Percentiles rank a stretch among this genome's conserved stretches.
Evolutionary conservation across 1,284 basidiomycete species (phyloP).

Genomic region (Athelia sp.): DNA sequence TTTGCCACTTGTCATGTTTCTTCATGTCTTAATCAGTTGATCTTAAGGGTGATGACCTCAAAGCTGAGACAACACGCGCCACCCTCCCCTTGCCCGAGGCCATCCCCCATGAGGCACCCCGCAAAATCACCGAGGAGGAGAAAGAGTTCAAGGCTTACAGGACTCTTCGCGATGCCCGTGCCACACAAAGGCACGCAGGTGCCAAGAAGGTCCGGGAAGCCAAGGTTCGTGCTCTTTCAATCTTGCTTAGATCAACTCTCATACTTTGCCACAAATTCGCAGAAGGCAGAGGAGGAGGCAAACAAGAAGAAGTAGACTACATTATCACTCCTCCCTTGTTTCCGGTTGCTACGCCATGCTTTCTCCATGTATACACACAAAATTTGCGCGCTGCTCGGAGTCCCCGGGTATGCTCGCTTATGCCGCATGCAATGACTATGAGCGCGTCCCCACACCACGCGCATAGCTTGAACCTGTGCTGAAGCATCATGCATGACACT

Average conservation of each 20-base stretch:
- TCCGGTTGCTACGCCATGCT: slow-evolving; percentile 18
- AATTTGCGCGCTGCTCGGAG: slow-evolving; percentile 24
- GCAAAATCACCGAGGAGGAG: slow-evolving; percentile 92
- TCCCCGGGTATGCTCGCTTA: slow-evolving; percentile 27
- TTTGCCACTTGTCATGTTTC: neutral
- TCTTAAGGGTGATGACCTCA: slow-evolving; percentile 80
- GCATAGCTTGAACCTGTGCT: too few species aligned
- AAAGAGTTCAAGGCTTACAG: slow-evolving; percentile 86
- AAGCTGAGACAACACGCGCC: slow-evolving; percentile 72
- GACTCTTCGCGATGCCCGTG: slow-evolving; percentile 85
- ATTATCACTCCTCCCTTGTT: slow-evolving; percentile 21
- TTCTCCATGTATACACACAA: slow-evolving; percentile 25
- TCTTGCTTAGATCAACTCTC: slow-evolving; percentile 5
- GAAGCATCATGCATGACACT: too few species aligned
- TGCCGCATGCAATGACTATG: slow-evolving; percentile 28
- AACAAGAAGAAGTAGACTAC: slow-evolving; percentile 83
- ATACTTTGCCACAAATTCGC: slow-evolving; percentile 12
- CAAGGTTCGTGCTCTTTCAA: slow-evolving; percentile 53
- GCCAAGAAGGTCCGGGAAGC: slow-evolving; percentile 75
- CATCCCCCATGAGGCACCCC: slow-evolving; percentile 78
- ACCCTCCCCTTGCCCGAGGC: slow-evolving; percentile 67
- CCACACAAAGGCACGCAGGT: slow-evolving; percentile 84
- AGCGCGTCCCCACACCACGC: slow-evolving; percentile 9
- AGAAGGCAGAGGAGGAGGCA: slow-evolving; percentile 92
- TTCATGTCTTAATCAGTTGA: slow-evolving; percentile 2